Conservation (phyloP, 2,329 filamentous ascomycete genomes). For the Monosporascus sp. region DNA sequence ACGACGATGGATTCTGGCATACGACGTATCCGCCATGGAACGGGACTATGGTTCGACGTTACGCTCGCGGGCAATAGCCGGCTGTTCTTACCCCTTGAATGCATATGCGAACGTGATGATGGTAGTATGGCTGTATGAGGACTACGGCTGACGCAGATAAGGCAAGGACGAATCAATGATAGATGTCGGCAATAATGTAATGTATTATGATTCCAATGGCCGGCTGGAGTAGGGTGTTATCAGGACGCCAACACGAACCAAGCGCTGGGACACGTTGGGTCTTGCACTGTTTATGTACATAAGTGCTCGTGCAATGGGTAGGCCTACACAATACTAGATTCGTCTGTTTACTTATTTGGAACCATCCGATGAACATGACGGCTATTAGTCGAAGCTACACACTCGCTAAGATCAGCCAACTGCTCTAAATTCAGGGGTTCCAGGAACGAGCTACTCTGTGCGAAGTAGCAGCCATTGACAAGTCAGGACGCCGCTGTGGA, state of each 20-base stretch:
- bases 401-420: too few relatives aligned
- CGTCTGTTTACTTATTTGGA: too few relatives aligned
- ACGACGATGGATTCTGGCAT: constrained; percentile 41
- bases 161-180: constrained; percentile 1
- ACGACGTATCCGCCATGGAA: constrained; percentile 41
- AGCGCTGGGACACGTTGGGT: constrained; percentile 21
- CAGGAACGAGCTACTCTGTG: too few relatives aligned
- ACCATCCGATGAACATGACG: too few relatives aligned
- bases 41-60: constrained; percentile 25
- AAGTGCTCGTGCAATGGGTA: too few relatives aligned
- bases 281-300: neutral
- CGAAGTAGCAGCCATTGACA: neutral
- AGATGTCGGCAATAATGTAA: constrained; percentile 11
- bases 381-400: too few relatives aligned
- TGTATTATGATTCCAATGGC: constrained; percentile 6
- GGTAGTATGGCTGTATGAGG: neutral
- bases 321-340: too few relatives aligned
- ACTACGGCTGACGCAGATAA: neutral
- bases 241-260: constrained; percentile 16
- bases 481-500: neutral
- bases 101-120: neutral
- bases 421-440: too few relatives aligned
- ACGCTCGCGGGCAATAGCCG: neutral
- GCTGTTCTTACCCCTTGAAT: neutral
- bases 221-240: neutral